phyloP scores from a whole-genome alignment of 805 yeast species.

The Lipomyces orientalis region DNA sequence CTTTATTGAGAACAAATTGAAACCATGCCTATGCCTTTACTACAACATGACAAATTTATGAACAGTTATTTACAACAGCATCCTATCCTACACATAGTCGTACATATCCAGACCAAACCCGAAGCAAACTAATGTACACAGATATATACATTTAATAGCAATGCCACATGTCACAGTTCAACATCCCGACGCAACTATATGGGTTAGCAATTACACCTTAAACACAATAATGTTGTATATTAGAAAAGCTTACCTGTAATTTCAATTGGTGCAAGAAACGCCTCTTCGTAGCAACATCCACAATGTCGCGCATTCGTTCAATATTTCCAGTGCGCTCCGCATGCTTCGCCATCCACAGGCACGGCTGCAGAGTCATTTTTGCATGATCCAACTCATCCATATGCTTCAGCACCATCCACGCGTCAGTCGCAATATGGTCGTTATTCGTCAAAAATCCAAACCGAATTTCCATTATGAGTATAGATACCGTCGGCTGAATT shows the following conservation, averaged over 20 bases:
- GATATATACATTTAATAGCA: not conserved
- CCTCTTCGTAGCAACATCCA: slow-evolving; percentile 11
- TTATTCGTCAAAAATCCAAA: slow-evolving; percentile 17
- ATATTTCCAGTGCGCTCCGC: slow-evolving; percentile 14
- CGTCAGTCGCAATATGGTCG: slow-evolving; percentile 12
- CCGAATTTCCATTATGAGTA: slow-evolving; percentile 24
- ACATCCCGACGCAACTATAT: not conserved
- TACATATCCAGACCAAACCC: not conserved
- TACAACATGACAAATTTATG: not conserved
- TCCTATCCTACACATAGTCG: not conserved
- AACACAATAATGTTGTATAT: not conserved
- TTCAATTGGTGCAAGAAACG: slow-evolving; percentile 9
- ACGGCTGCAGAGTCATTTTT: slow-evolving; percentile 8
- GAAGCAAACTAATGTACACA: not conserved
- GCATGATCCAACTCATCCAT: slow-evolving; percentile 9
- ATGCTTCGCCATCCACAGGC: slow-evolving; percentile 22
- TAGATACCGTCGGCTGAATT: slow-evolving; percentile 17
- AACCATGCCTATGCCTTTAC: not conserved
- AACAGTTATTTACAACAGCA: not conserved
- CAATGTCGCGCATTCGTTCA: slow-evolving; percentile 13
- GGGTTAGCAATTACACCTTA: not conserved
- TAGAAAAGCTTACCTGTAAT: slow-evolving; percentile 10
- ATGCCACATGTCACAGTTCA: slow-evolving; percentile 2
- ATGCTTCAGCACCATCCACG: slow-evolving; percentile 18
- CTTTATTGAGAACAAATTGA: not conserved